A percentile compares a stretch with the other conserved stretches of the same genome.
Evolutionary conservation across 495 filamentous ascomycete species (phyloP).

Genomic region (Aspergillus carlsbadensis): DNA sequence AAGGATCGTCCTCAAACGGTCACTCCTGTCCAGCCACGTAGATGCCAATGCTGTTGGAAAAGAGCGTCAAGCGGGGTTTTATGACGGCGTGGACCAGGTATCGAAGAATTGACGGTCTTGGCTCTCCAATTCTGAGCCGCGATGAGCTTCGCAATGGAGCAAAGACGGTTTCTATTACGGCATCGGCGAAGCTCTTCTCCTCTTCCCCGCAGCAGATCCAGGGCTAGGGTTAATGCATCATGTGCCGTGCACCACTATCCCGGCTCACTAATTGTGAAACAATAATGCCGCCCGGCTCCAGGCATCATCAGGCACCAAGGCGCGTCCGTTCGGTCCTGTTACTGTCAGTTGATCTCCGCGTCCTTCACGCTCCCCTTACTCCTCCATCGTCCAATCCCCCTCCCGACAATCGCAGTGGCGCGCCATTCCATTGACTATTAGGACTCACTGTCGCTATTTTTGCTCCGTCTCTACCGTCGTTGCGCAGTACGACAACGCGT

Average conservation of each 20-base stretch:
- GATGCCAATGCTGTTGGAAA: not conserved
- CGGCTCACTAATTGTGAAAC: not conserved
- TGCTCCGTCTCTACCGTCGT: not conserved
- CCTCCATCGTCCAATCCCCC: constrained; percentile 12
- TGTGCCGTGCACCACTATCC: not conserved
- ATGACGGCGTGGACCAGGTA: constrained; percentile 7
- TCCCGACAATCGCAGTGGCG: not conserved
- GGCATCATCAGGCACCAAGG: constrained; percentile 22
- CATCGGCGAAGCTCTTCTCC: constrained; percentile 13
- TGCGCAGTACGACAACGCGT: not conserved
- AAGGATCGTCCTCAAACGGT: not conserved
- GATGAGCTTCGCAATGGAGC: constrained; percentile 12
- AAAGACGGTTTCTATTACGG: constrained; percentile 23
- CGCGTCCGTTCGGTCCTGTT: constrained; percentile 18
- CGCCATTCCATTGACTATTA: constrained; percentile 1
- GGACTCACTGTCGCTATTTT: not conserved
- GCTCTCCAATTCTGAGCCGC: constrained; percentile 9
- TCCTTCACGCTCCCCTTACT: constrained; percentile 11
- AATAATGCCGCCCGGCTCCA: not conserved
- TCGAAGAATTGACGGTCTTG: constrained; percentile 13
- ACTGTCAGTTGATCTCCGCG: constrained; percentile 5
- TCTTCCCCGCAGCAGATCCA: constrained; percentile 10
- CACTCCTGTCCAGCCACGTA: constrained; percentile 1
- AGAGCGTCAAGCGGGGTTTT: constrained; percentile 19
- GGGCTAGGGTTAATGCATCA: not conserved